Conservation (phyloP, 345 rosid genomes). For the Lepidium aucheri region DNA sequence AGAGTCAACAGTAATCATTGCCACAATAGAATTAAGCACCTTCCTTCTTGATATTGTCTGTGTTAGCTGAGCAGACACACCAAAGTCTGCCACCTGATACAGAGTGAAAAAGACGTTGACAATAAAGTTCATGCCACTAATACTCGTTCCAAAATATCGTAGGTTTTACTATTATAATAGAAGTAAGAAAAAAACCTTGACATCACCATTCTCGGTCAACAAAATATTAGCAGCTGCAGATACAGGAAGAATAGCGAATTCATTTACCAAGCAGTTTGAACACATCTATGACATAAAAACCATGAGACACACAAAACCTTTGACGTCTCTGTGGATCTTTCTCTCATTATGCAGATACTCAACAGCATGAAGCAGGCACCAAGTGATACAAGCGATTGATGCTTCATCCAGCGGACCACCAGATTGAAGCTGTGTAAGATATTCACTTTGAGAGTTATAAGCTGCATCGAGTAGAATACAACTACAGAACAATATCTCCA, state of each 20-base stretch:
- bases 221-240: constrained; percentile 95
- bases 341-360: constrained; percentile 93
- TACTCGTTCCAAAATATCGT: neutral
- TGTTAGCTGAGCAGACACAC: constrained; percentile 97
- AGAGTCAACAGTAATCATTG: neutral
- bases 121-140: neutral
- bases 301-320: constrained; percentile 45
- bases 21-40: constrained; percentile 44
- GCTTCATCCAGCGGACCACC: constrained; percentile 82
- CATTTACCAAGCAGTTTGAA: constrained; percentile 6
- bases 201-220: constrained; percentile 92
- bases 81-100: constrained; percentile 96
- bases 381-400: constrained; percentile 80
- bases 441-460: constrained; percentile 1
- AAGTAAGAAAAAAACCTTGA: constrained; percentile 52
- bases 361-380: constrained; percentile 88
- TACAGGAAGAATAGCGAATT: constrained; percentile 15
- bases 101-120: constrained; percentile 19
- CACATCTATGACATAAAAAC: neutral
- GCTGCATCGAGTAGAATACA: neutral
- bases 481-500: neutral
- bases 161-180: neutral
- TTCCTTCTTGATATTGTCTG: constrained; percentile 97
- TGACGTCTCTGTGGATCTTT: constrained; percentile 94
- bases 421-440: constrained; percentile 70